phyloP scores from a whole-genome alignment of 768 basidiomycete species.

The Boletus rubescentipes region DNA sequence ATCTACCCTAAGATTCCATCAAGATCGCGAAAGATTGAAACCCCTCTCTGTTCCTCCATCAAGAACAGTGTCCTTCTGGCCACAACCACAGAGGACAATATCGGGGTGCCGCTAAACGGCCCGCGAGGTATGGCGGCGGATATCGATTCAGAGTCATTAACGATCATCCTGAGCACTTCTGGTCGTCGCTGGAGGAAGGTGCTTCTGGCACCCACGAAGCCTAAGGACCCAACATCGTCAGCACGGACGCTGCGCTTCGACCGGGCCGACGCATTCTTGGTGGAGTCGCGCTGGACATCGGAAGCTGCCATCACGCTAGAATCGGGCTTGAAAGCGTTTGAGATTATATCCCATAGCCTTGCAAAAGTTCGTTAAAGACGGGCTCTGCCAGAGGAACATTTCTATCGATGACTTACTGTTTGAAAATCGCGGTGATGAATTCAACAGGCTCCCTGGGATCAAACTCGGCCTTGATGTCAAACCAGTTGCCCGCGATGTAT shows the following conservation, averaged over 20 bases:
- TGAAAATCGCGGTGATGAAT: background rate
- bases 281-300: no score
- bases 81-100: no score
- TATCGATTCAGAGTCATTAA: background rate
- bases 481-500: background rate
- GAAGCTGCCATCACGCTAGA: no score
- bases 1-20: no score
- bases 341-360: background rate
- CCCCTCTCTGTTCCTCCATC: no score
- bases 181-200: background rate
- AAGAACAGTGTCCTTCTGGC: no score
- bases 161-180: background rate
- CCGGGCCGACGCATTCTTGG: no score
- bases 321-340: no score
- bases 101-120: background rate
- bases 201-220: background rate
- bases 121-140: background rate
- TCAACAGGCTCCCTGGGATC: background rate
- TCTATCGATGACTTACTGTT: background rate
- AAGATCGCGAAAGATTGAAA: no score
- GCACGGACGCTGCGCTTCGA: no score
- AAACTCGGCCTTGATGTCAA: background rate
- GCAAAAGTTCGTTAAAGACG: background rate
- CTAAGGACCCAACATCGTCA: no score
- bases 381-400: background rate